Evolutionary conservation across 805 yeast species (phyloP).

Genomic region (Sugiyamaella americana): DNA sequence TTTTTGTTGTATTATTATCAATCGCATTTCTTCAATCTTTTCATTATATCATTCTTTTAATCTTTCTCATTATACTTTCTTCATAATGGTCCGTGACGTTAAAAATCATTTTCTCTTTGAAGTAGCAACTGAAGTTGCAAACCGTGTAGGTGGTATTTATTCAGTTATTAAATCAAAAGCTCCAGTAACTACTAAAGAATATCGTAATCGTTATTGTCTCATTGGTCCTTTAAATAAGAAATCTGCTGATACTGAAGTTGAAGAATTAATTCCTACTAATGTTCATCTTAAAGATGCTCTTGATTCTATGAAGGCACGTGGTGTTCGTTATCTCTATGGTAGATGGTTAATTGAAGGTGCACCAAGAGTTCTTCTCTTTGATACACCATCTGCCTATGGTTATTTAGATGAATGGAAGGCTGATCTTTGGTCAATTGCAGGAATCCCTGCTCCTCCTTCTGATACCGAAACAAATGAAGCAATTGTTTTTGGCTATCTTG

Average conservation of each 20-base stretch:
- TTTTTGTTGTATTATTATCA: not conserved
- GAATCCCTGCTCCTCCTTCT: slow-evolving; percentile 87
- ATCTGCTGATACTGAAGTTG: slow-evolving; percentile 70
- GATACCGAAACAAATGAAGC: slow-evolving; percentile 91
- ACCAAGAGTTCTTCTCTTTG: slow-evolving; percentile 86
- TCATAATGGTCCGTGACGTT: slow-evolving; percentile 50
- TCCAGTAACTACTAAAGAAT: slow-evolving; percentile 92
- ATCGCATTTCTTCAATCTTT: not conserved
- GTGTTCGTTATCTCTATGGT: slow-evolving; percentile 79
- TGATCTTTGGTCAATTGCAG: slow-evolving; percentile 85
- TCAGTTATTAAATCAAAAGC: slow-evolving; percentile 95
- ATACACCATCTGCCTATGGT: slow-evolving; percentile 63
- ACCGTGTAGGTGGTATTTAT: slow-evolving; percentile 95
- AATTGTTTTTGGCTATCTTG: slow-evolving; percentile 82
- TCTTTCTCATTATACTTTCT: not conserved
- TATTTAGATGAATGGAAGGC: slow-evolving; percentile 88
- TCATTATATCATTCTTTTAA: too few species aligned
- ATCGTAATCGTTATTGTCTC: slow-evolving; percentile 75
- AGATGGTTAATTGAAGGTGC: slow-evolving; percentile 98
- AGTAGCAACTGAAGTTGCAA: slow-evolving; percentile 96
- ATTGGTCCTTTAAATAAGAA: slow-evolving; percentile 80
- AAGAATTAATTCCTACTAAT: slow-evolving; percentile 49
- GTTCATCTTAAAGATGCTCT: slow-evolving; percentile 52
- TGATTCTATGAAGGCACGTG: slow-evolving; percentile 74
- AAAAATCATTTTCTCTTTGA: slow-evolving; percentile 84